Evolutionary conservation across 306 rosid genomes (phyloP), one percentile per base, ranked within the genome.

Genomic region (Ammopiptanthus mongolicus): DNA sequence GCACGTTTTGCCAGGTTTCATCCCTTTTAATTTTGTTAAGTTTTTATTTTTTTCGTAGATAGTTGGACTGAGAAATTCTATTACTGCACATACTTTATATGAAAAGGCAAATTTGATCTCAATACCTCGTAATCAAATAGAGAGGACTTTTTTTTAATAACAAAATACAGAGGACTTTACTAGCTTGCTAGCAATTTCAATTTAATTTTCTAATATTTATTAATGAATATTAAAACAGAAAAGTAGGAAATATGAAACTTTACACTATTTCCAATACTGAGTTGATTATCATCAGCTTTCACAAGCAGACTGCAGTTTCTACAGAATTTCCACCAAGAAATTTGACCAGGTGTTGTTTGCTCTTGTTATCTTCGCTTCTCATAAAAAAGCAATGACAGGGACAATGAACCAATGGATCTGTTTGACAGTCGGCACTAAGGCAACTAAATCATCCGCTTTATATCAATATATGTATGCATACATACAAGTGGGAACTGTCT

Each of bases 321-420:
- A 58, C 64, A 5, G 75, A 60, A 76, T 66, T 77, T 29, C 84
- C 87, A 10, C 78, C 76, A 41, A 59, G 15, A 78, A 82, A 63
- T 78, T 77, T 78, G 23, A 46, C 61, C 66, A 52, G 3, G 77
- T 74, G 84, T 67, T 83, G 87, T 72, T 69, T 71, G 58, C 73
- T 81, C 78, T 56, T 77, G 84, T 75, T 77, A 71, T 82, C 84
- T 65, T 77, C 80, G 77, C 75, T 78, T 39, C 48, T 42, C n/a
- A 62, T 77, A 50, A 84, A 87, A 25, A 53, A 78, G 83, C 14
- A 85, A 18, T 2, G 52, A 41, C 25, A 55, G 59, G 78, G 41
- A 79, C 42, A 82, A 25, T 51, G 72, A 53, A 25, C 80, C 69
- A 39, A 19, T 18, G 46, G 91, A 82, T 19, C 86, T 87, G 31